Conservation (phyloP, 371 early-diverging fungal genomes). For the Rozella allomycis region DNA sequence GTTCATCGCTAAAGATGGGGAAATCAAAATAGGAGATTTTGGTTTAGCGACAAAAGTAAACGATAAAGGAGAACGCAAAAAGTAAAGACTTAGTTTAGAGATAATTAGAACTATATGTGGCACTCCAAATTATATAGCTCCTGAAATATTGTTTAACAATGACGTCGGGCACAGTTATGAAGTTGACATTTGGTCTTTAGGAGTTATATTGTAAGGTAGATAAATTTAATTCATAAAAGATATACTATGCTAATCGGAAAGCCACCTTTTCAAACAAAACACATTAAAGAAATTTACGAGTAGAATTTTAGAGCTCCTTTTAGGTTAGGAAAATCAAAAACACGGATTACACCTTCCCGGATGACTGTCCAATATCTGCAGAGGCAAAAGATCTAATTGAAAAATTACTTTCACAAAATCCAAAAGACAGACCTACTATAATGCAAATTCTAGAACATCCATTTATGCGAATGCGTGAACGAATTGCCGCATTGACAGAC, state of each 20-base stretch:
- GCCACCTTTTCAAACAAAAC: slow-evolving; percentile 86
- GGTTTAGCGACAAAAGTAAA: slow-evolving; percentile 68
- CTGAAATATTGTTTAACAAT: slow-evolving; percentile 65
- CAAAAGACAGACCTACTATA: slow-evolving; percentile 60
- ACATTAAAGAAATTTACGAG: slow-evolving; percentile 61
- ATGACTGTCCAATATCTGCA: slow-evolving; percentile 32
- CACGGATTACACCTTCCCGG: slow-evolving; percentile 57
- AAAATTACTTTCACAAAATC: slow-evolving; percentile 80
- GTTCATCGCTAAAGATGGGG: slow-evolving; percentile 57
- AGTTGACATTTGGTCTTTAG: slow-evolving; percentile 96
- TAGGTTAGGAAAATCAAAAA: slow-evolving; percentile 43
- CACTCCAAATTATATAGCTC: slow-evolving; percentile 97
- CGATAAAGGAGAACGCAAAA: slow-evolving; percentile 58
- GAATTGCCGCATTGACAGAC: too few relatives aligned
- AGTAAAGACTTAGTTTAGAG: slow-evolving; percentile 23
- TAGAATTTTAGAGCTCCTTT: slow-evolving; percentile 3
- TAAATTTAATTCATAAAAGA: slow-evolving; percentile 12
- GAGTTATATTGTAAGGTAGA: slow-evolving; percentile 60
- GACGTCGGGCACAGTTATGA: slow-evolving; percentile 94
- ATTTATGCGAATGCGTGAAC: slow-evolving; percentile 6
- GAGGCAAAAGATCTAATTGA: slow-evolving; percentile 62
- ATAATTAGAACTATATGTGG: slow-evolving; percentile 69
- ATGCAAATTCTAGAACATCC: slow-evolving; percentile 59
- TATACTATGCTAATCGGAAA: slow-evolving; percentile 78
- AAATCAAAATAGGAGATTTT: slow-evolving; percentile 92